phyloP scores from a whole-genome alignment of 2,329 filamentous ascomycete genomes.

The Zymoseptoria tritici region DNA sequence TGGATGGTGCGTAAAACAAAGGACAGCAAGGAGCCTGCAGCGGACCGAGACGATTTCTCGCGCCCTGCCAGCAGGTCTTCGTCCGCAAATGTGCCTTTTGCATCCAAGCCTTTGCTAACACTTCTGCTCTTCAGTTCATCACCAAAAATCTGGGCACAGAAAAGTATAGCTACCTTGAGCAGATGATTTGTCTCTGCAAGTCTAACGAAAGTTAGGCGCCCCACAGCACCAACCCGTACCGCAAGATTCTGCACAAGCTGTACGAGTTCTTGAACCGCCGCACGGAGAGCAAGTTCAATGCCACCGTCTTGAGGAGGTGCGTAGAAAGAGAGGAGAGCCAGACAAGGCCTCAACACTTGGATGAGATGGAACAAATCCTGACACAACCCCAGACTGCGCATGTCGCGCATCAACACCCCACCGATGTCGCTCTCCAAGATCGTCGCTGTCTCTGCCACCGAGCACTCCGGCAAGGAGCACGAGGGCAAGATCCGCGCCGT shows the following conservation, averaged over 20 bases:
- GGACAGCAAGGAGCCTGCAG: no score
- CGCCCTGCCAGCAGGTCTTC: no score
- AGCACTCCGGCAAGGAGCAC: slow-evolving; percentile 47
- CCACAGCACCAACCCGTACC: slow-evolving; percentile 55
- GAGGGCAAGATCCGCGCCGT: slow-evolving; percentile 82
- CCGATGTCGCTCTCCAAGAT: slow-evolving; percentile 88
- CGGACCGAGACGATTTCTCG: no score
- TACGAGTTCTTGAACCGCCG: slow-evolving; percentile 45
- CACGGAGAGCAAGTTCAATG: slow-evolving; percentile 97
- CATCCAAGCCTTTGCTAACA: no score
- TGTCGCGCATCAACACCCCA: slow-evolving; percentile 91
- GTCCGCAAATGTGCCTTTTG: not conserved
- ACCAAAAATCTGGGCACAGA: slow-evolving; percentile 1
- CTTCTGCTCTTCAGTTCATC: slow-evolving; percentile 6
- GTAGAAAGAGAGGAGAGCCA: slow-evolving; percentile 8
- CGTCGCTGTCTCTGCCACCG: slow-evolving; percentile 52
- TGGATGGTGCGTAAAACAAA: no score
- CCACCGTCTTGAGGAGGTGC: slow-evolving; percentile 72
- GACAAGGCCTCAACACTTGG: not conserved
- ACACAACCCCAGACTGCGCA: slow-evolving; percentile 64
- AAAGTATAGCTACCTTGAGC: no score
- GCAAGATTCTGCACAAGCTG: slow-evolving; percentile 46
- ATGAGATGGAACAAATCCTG: not conserved
- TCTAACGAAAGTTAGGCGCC: slow-evolving; percentile 53
- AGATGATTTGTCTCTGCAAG: slow-evolving; percentile 19